These are phyloP conservation scores for Apiotrichum akiyoshidainum DNA, from an alignment of 1,284 basidiomycete species.

Conservation along the genomic window DNA sequence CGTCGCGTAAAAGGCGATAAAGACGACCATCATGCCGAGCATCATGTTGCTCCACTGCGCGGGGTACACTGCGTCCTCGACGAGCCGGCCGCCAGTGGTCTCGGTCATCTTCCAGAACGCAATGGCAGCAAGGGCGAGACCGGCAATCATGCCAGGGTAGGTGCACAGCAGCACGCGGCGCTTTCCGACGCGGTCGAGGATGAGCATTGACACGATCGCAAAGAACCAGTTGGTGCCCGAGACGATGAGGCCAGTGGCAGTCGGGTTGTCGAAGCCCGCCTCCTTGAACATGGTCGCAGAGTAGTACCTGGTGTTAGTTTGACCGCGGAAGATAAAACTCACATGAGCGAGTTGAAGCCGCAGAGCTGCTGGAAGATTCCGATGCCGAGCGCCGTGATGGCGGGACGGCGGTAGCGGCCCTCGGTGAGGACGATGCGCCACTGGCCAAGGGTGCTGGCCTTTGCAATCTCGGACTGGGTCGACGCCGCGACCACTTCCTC, in stretches of 20 bases:
- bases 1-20: conserved; percentile 60
- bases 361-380: conserved; percentile 58
- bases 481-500: conserved; percentile 40
- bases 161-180: conserved; percentile 39
- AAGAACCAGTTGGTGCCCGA: conserved; percentile 31
- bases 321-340: conserved; percentile 27
- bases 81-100: conserved; percentile 62
- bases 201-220: conserved; percentile 40
- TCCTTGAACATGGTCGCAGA: conserved; percentile 34
- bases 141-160: conserved; percentile 41
- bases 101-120: conserved; percentile 55
- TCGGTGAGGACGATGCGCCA: conserved; percentile 59
- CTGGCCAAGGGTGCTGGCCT: conserved; percentile 55
- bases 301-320: conserved; percentile 35
- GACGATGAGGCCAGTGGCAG: conserved; percentile 41
- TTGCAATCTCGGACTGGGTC: conserved; percentile 16
- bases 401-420: conserved; percentile 64
- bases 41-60: conserved; percentile 64
- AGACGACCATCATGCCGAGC: conserved; percentile 44
- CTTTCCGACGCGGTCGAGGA: conserved; percentile 46
- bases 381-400: conserved; percentile 57
- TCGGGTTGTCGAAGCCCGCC: conserved; percentile 41
- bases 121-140: conserved; percentile 41
- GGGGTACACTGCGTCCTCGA: conserved; percentile 64
- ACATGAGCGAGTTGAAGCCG: conserved; percentile 49